Evolutionary conservation across 2,329 filamentous ascomycete genomes (phyloP).

Genomic region (Colletotrichum somersetense): DNA sequence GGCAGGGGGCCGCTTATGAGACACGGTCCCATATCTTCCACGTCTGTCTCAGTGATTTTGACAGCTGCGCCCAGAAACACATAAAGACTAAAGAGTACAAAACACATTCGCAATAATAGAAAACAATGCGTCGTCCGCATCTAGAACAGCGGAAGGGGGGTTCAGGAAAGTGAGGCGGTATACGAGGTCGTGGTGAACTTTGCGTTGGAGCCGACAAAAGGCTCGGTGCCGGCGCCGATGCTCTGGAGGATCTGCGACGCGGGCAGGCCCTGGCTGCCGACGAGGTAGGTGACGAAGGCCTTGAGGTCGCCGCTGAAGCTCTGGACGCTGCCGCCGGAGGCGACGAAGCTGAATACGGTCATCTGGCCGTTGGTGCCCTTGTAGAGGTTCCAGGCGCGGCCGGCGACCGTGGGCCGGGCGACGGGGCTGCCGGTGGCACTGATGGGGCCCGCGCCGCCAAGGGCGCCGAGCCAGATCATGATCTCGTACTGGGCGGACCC

Average conservation of each 20-base stretch:
- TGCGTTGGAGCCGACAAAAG: slow-evolving; percentile 63
- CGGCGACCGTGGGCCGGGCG: slow-evolving; percentile 66
- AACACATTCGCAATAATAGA: background rate
- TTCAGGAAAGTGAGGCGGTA: slow-evolving; percentile 20
- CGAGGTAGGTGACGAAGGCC: slow-evolving; percentile 69
- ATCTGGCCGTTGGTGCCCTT: slow-evolving; percentile 70
- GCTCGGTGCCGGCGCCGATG: slow-evolving; percentile 68
- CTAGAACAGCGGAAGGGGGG: background rate
- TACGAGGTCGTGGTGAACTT: slow-evolving; percentile 44
- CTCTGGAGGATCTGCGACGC: slow-evolving; percentile 51
- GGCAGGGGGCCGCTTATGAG: background rate
- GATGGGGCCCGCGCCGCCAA: slow-evolving; percentile 71
- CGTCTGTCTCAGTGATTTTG: slow-evolving; percentile 22
- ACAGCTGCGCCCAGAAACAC: background rate
- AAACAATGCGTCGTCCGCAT: background rate
- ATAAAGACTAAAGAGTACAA: background rate
- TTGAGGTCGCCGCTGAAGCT: slow-evolving; percentile 69
- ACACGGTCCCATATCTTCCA: slow-evolving; percentile 6
- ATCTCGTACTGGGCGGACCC: slow-evolving; percentile 67
- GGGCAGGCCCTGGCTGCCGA: slow-evolving; percentile 60
- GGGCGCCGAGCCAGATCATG: slow-evolving; percentile 73
- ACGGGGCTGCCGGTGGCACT: slow-evolving; percentile 61
- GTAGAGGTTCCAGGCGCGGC: slow-evolving; percentile 69
- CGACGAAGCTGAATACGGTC: slow-evolving; percentile 70
- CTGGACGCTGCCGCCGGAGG: slow-evolving; percentile 56